These are phyloP conservation scores for Aegilops sharonensis DNA, from an alignment of 176 grass and related monocot species.

Conservation along the genomic window DNA sequence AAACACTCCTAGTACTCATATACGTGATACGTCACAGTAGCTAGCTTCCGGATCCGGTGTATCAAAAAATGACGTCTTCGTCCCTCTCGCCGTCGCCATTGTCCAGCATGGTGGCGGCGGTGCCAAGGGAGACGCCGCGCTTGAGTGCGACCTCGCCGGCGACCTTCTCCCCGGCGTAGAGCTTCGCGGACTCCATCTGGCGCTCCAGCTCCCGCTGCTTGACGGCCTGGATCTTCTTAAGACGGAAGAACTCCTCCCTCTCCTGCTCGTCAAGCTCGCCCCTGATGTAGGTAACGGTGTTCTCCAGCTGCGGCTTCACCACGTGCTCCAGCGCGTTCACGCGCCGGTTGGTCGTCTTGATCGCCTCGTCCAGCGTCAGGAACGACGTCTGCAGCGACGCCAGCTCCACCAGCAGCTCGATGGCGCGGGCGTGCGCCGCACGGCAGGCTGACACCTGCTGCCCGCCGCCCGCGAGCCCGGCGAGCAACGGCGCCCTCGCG, in stretches of 20 bases:
- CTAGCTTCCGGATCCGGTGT: too few species aligned
- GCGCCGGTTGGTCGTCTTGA: slow-evolving; percentile 79
- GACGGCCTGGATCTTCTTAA: slow-evolving; percentile 81
- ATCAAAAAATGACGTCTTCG: slow-evolving; percentile 81
- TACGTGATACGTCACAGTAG: not conserved
- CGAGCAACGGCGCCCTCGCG: slow-evolving; percentile 28
- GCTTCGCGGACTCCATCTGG: slow-evolving; percentile 39
- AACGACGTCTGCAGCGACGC: slow-evolving; percentile 88
- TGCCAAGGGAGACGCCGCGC: slow-evolving; percentile 51
- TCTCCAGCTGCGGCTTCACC: slow-evolving; percentile 71
- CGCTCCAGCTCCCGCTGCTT: slow-evolving; percentile 58
- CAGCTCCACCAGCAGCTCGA: slow-evolving; percentile 76
- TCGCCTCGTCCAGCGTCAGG: slow-evolving; percentile 76
- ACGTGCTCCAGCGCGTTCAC: slow-evolving; percentile 81
- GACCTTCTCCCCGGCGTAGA: slow-evolving; percentile 50
- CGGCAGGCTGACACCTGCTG: slow-evolving; percentile 75
- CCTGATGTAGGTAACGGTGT: slow-evolving; percentile 71
- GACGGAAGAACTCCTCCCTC: slow-evolving; percentile 86
- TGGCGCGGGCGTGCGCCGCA: slow-evolving; percentile 44
- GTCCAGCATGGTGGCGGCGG: slow-evolving; percentile 47
- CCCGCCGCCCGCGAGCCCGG: slow-evolving; percentile 64
- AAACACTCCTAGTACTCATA: not conserved
- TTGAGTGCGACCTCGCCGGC: slow-evolving; percentile 51
- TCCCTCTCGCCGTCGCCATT: slow-evolving; percentile 40
- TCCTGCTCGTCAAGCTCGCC: slow-evolving; percentile 81